A percentile compares a stretch with the other conserved stretches of the same genome.
Evolutionary conservation across 2,329 filamentous ascomycete species (phyloP).

Genomic region (Aspergillus aculeatinus): DNA sequence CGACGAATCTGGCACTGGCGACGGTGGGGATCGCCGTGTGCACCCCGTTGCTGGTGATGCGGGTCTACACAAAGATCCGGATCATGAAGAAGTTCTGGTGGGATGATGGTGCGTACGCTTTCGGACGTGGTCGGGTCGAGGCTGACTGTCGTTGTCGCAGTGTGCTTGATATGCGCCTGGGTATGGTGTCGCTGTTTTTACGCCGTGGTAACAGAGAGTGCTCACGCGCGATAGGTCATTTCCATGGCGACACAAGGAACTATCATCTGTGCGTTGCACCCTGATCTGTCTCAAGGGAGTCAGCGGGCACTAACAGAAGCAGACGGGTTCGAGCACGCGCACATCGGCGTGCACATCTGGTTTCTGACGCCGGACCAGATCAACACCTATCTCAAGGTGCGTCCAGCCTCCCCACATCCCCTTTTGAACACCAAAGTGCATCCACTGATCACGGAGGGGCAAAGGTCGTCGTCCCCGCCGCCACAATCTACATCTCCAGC

Average conservation of each 20-base stretch:
- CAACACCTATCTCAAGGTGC: neutral
- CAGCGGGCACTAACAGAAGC: neutral
- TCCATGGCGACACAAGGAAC: neutral
- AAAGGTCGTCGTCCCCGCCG: conserved; percentile 19
- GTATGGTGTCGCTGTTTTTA: conserved; percentile 7
- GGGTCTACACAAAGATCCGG: conserved; percentile 16
- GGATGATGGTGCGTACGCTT: conserved; percentile 21
- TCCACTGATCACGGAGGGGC: too few species aligned
- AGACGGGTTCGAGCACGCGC: neutral
- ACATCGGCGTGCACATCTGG: neutral
- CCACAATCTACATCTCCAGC: conserved; percentile 23
- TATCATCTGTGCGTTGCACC: neutral
- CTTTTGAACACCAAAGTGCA: too few species aligned
- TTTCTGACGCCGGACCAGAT: neutral
- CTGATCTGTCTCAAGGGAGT: too few species aligned
- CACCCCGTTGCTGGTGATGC: conserved; percentile 13
- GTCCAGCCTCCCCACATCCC: too few species aligned
- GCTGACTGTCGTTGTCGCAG: conserved; percentile 8
- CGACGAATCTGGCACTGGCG: conserved; percentile 11
- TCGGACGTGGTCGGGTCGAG: neutral
- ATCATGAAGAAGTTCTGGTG: conserved; percentile 20
- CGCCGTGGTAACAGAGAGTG: neutral
- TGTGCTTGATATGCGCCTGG: conserved; percentile 24
- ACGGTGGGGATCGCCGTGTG: conserved; percentile 12
- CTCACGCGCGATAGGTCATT: neutral